Evolutionary conservation across 768 basidiomycete species (phyloP).

Genomic region (Tephrocybe sp.): DNA sequence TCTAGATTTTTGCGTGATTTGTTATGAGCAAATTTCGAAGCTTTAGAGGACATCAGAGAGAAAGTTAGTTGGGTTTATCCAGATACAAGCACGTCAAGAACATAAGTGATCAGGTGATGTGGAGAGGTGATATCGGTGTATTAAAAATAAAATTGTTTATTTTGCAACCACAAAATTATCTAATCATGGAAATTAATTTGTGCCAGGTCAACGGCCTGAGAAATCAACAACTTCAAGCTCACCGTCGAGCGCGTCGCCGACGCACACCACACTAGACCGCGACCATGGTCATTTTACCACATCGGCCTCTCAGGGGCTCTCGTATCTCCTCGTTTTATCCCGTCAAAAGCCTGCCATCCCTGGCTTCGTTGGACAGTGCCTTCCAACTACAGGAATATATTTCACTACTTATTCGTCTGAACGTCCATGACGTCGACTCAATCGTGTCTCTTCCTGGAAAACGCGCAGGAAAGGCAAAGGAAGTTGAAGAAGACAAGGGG

Average conservation of each 20-base stretch:
- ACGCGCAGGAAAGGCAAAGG: conserved; percentile 29
- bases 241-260: neutral
- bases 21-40: neutral
- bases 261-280: neutral
- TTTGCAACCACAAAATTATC: conserved; percentile 2
- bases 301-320: conserved; percentile 73
- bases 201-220: conserved; percentile 9
- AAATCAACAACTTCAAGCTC: neutral
- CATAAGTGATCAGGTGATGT: no score
- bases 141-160: no score
- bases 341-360: conserved; percentile 63
- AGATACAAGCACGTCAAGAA: no score
- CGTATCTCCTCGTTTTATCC: conserved; percentile 81
- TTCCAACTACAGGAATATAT: conserved; percentile 97
- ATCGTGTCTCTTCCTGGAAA: conserved; percentile 77
- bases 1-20: neutral
- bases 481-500: conserved; percentile 28
- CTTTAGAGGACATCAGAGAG: neutral
- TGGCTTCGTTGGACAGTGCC: conserved; percentile 80
- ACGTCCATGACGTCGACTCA: conserved; percentile 85
- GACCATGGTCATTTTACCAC: conserved; percentile 40
- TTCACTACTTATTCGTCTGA: conserved; percentile 76
- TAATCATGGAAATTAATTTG: conserved; percentile 7
- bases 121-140: no score
- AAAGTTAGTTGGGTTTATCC: no score